phyloP scores from a whole-genome alignment of 2,329 filamentous ascomycete genomes.

The Penicillium sp. region DNA sequence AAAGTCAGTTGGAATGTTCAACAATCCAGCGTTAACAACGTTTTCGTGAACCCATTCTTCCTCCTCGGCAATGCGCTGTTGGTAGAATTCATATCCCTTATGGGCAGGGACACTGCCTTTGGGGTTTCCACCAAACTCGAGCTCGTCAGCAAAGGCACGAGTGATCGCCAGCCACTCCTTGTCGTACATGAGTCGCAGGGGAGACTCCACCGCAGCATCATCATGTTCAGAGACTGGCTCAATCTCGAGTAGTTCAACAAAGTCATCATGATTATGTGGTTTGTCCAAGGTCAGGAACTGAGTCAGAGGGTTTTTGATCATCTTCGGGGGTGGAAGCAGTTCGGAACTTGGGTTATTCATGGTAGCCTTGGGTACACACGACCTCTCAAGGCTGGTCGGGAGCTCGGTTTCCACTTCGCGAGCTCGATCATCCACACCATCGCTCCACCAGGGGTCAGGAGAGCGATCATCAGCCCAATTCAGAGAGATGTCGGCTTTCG shows the following conservation, averaged over 20 bases:
- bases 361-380: slow-evolving; percentile 26
- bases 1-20: slow-evolving; percentile 78
- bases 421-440: slow-evolving; percentile 27
- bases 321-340: slow-evolving; percentile 33
- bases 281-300: slow-evolving; percentile 91
- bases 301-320: slow-evolving; percentile 75
- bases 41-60: slow-evolving; percentile 79
- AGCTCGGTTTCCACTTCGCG: slow-evolving; percentile 68
- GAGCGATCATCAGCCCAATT: not conserved
- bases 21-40: slow-evolving; percentile 60
- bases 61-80: slow-evolving; percentile 66
- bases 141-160: slow-evolving; percentile 69
- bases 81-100: slow-evolving; percentile 68
- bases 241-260: slow-evolving; percentile 75
- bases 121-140: slow-evolving; percentile 61
- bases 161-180: slow-evolving; percentile 94
- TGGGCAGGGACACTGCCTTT: slow-evolving; percentile 57
- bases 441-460: not conserved
- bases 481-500: not conserved
- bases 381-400: slow-evolving; percentile 68
- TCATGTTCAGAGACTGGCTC: slow-evolving; percentile 46
- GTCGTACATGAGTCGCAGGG: slow-evolving; percentile 74
- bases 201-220: slow-evolving; percentile 35
- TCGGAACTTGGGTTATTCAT: not conserved
- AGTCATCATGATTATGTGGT: slow-evolving; percentile 68